Evolutionary conservation across 805 yeast genomes (phyloP).

Genomic region (Debaryomyces castellii): DNA sequence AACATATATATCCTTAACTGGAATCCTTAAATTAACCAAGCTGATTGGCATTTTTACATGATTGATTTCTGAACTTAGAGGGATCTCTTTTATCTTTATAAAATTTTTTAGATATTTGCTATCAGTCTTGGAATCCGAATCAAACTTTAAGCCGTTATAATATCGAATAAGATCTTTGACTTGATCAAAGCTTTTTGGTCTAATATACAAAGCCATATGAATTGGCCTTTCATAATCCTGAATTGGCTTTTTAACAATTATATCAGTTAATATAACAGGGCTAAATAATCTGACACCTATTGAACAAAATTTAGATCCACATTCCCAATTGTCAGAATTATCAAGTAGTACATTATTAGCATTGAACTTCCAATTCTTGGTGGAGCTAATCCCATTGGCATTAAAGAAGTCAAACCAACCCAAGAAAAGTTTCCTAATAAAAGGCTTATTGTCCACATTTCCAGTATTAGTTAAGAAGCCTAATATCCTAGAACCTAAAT

Average conservation of each 20-base stretch:
- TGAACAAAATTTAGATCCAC: conserved; percentile 27
- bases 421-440: conserved; percentile 26
- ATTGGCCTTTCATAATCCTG: conserved; percentile 14
- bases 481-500: conserved; percentile 36
- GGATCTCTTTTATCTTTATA: conserved; percentile 26
- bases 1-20: conserved; percentile 32
- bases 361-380: conserved; percentile 27
- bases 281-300: conserved; percentile 35
- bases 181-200: conserved; percentile 26
- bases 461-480: conserved; percentile 38
- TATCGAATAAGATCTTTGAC: conserved; percentile 16
- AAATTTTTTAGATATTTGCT: conserved; percentile 31
- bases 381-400: conserved; percentile 20
- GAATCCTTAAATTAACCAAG: conserved; percentile 30
- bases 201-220: conserved; percentile 25
- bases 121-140: conserved; percentile 3
- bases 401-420: conserved; percentile 42
- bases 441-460: conserved; percentile 14
- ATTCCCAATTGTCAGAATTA: conserved; percentile 33
- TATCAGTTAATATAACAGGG: conserved; percentile 34
- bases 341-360: conserved; percentile 40
- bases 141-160: conserved; percentile 14
- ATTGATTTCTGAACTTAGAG: conserved; percentile 14
- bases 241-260: conserved; percentile 21
- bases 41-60: conserved; percentile 34